A percentile compares a stretch with the other conserved stretches of the same genome.
These are phyloP conservation scores for Trichoderma aggressivum DNA, from an alignment of 2,329 filamentous ascomycete species.

Conservation along the genomic window DNA sequence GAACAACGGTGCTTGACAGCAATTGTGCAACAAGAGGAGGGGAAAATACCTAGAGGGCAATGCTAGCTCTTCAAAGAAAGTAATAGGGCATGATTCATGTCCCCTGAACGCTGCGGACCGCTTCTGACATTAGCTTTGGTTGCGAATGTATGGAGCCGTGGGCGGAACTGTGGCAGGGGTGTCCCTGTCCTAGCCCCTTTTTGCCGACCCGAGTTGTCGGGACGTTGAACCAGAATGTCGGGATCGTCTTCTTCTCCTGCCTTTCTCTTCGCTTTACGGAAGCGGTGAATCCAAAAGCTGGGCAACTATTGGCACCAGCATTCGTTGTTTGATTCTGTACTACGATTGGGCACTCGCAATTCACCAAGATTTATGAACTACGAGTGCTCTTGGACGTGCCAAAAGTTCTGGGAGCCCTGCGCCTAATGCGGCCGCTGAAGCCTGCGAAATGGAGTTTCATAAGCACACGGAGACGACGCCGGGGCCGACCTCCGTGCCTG, in stretches of 20 bases:
- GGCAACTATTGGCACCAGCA: background rate
- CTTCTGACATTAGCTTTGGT: constrained; percentile 14
- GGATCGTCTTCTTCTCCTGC: constrained; percentile 2
- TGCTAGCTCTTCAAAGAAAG: background rate
- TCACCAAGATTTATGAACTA: background rate
- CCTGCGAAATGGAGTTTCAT: background rate
- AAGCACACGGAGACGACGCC: background rate
- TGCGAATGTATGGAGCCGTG: constrained; percentile 14
- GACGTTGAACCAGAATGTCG: constrained; percentile 32
- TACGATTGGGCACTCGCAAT: background rate
- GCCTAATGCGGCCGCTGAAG: background rate
- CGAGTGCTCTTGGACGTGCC: background rate
- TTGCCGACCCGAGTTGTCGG: constrained; percentile 37
- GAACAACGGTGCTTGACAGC: background rate
- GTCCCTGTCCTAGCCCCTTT: constrained; percentile 24
- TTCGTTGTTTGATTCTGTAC: too few species aligned
- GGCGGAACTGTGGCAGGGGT: constrained; percentile 19
- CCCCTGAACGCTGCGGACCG: constrained; percentile 13
- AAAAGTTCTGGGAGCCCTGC: background rate
- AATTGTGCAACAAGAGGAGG: background rate
- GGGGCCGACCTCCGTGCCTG: background rate
- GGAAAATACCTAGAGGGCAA: background rate
- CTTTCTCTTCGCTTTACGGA: background rate
- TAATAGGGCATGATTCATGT: background rate
- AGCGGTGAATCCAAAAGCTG: background rate